Percentiles rank a stretch among this genome's conserved stretches.
Conservation (phyloP, 495 filamentous ascomycete genomes). For the Neohortaea acidophila region DNA sequence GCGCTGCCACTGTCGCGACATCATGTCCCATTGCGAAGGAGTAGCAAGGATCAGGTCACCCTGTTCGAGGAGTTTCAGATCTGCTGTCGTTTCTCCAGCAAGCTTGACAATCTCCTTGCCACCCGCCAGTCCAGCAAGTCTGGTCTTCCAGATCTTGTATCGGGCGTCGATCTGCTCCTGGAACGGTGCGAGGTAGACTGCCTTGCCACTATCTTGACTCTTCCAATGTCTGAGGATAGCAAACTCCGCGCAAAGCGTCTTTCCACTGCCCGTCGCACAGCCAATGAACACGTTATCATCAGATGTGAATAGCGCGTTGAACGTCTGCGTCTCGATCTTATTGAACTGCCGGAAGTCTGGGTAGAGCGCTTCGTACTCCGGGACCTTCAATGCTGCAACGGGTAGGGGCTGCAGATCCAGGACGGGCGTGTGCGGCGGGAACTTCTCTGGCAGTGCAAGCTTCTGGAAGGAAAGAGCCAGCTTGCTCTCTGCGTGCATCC, state of each 20-base stretch:
- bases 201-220: conserved; percentile 50
- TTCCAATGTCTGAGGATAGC: conserved; percentile 82
- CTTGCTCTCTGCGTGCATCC: conserved; percentile 96
- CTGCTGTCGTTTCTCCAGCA: conserved; percentile 80
- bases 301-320: conserved; percentile 76
- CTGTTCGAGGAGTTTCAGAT: conserved; percentile 74
- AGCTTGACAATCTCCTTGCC: conserved; percentile 91
- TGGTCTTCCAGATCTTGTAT: conserved; percentile 66
- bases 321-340: conserved; percentile 93
- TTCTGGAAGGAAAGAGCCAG: conserved; percentile 89
- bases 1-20: conserved; percentile 90
- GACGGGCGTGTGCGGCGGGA: conserved; percentile 81
- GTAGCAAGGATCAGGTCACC: conserved; percentile 90
- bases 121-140: conserved; percentile 55
- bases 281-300: conserved; percentile 90
- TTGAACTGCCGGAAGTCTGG: conserved; percentile 82
- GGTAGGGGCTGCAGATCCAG: conserved; percentile 83
- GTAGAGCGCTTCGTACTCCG: conserved; percentile 71
- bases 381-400: conserved; percentile 69
- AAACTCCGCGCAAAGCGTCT: conserved; percentile 93
- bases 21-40: conserved; percentile 83
- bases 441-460: conserved; percentile 83
- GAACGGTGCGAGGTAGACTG: conserved; percentile 91
- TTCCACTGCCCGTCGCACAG: conserved; percentile 80
- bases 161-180: conserved; percentile 79